Base-by-base conservation (phyloP, 192 early-diverging fungal species). In the Backusella mclennaniae region DNA sequence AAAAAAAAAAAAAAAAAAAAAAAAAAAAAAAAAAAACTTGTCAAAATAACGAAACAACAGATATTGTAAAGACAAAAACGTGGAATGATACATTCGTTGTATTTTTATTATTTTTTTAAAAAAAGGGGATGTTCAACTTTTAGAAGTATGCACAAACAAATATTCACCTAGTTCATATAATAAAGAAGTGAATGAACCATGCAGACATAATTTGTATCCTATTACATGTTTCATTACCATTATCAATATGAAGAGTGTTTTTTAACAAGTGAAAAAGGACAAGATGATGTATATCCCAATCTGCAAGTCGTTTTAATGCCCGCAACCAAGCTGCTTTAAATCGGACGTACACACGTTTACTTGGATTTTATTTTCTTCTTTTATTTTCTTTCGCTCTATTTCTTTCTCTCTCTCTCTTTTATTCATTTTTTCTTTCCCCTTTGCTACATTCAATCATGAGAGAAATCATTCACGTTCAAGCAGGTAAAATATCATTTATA, bases 381-480 rank as follows among this genome's bases (percentile, higher is more conserved):
- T n/a, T 0, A 6, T 49, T 49, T 49, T 17, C 19, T 19, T n/a
- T 49, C 15, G 19, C 15, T 46, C 15, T 17, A 15, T 49, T 4
- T 49, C 5, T 49, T 49, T 49, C 17, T 36, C 42, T 73, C 35
- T 39, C 19, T 49, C 19, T 19, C 15, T 66, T 73, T 49, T 53
- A 23, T 17, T 67, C 35, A 4, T 35, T 38, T 56, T 26, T 67
- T 14, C 12, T 53, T 46, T 74, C 19, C 19, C 59, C 77, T 76
- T 66, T 74, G 36, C 11, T 35, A 19, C 31, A 35, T 35, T 69
- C 41, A 41, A 56, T 5, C 36, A 90, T 90, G 88, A 87, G 88
- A 81, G 88, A 90, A 75, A 88, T 90, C 46, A 74, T 90, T 76
- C 85, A 87, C 33, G 75, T 90, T 69, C 89, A 90, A 79, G 78